Base-by-base conservation (phyloP, 2,329 filamentous ascomycete genomes). In the Xylariaceae sp. region DNA sequence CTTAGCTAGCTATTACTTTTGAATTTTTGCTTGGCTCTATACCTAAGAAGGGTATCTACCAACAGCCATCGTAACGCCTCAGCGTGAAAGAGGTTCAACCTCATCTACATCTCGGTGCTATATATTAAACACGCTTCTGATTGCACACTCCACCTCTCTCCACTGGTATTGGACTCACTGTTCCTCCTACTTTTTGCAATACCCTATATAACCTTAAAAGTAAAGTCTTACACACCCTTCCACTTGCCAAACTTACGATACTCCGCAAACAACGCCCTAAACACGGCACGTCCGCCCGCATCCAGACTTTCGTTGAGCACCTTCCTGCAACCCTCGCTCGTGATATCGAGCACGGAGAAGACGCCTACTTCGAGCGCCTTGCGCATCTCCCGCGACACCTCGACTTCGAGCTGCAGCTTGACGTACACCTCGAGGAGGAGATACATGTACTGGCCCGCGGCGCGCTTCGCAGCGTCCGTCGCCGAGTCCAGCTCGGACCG, bases 181-280 rank as follows among this genome's bases (percentile, higher is more conserved):
- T n/a, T 12, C 12, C 23, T 28, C 6, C 11, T 12, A 33, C 44
- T 23, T 11, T 26, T 21, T 24, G 23, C 23, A 44, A 21, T 33
- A 29, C 9, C 29, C n/a, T 37, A 2, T 16, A 19, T 14, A 39
- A 29, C 17, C 16, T 24, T 12, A 33, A 24, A 51, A 12, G 6
- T 11, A 21, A 44, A 37, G 3, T 17, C n/a, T 51, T 39, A 65
- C 12, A 86, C 78, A 29, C 83, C 84, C 48, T 74, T 84, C 84
- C 85, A 87, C 75, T 86, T 87, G 37, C 85, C 85, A 75, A 87
- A 87, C 72, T 79, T 84, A 68, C 78, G 77, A 69, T 85, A 88
- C 69, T 81, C 76, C 66, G 79, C 82, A 61, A 81, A 87, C 76
- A 87, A 75, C 57, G 82, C 80, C 62, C 77, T 77, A 69, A 87